Evolutionary conservation across 768 basidiomycete genomes (phyloP).

Genomic region (Auricularia cornea): DNA sequence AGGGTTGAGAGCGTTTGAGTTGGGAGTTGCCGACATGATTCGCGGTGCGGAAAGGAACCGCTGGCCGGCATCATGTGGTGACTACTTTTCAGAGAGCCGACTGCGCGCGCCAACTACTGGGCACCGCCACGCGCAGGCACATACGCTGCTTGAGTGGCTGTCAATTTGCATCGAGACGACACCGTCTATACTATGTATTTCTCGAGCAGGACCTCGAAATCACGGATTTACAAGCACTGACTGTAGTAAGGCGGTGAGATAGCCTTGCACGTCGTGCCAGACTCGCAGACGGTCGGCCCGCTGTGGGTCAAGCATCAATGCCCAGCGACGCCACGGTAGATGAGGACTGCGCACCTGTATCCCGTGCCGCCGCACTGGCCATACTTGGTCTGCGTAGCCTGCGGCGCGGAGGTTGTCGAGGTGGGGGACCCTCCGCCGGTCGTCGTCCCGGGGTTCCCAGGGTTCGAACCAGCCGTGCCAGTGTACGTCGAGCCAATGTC

Average conservation of each 20-base stretch:
- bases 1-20: too few species aligned
- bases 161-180: too few species aligned
- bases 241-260: background rate
- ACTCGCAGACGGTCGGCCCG: slow-evolving; percentile 8
- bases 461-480: too few species aligned
- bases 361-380: background rate
- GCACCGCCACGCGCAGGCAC: too few species aligned
- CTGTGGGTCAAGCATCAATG: background rate
- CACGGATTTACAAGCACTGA: background rate
- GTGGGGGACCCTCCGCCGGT: background rate
- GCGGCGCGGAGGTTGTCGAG: background rate
- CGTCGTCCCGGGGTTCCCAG: background rate
- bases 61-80: too few species aligned
- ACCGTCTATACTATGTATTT: too few species aligned
- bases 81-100: too few species aligned
- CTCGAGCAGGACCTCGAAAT: too few species aligned
- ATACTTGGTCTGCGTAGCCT: background rate
- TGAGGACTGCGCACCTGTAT: background rate
- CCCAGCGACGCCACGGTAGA: background rate
- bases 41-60: too few species aligned
- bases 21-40: too few species aligned
- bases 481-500: slow-evolving; percentile 39
- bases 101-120: too few species aligned
- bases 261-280: slow-evolving; percentile 6
- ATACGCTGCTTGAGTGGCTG: too few species aligned